Percentiles rank a stretch among this genome's conserved stretches.
Conservation (phyloP, 129 eudicot species). For the Arctium minus region DNA sequence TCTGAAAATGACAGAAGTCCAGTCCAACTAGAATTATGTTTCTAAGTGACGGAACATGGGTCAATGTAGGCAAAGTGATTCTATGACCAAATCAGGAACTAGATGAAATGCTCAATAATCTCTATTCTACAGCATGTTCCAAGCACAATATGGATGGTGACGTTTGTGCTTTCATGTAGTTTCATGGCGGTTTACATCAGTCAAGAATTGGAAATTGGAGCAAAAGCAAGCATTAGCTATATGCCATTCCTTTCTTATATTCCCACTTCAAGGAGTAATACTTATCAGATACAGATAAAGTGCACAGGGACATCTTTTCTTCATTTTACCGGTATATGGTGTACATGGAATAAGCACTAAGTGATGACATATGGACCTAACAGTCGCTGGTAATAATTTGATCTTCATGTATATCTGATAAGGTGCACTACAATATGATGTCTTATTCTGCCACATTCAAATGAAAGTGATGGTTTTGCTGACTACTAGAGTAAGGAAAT, state of each 20-base stretch:
- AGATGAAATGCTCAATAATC: conserved; percentile 17
- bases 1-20: conserved; percentile 11
- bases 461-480: neutral
- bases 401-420: conserved; percentile 10
- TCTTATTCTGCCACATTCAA: conserved; percentile 13
- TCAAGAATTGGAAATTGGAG: conserved; percentile 17
- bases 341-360: neutral
- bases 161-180: conserved; percentile 26
- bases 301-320: neutral
- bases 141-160: conserved; percentile 26
- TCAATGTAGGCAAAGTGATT: conserved; percentile 23
- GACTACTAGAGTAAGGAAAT: neutral
- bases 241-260: conserved; percentile 14
- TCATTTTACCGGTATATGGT: neutral
- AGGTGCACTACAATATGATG: conserved; percentile 3
- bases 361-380: conserved; percentile 4
- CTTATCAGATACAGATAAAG: conserved; percentile 16
- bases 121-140: conserved; percentile 23
- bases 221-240: conserved; percentile 22
- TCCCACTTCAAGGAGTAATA: conserved; percentile 13
- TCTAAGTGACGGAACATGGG: conserved; percentile 13
- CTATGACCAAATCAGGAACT: conserved; percentile 19
- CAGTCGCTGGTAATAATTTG: neutral
- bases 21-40: conserved; percentile 25
- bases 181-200: conserved; percentile 13